These are phyloP conservation scores for Sesbania bispinosa DNA, from an alignment of 306 rosid species.

Conservation along the genomic window DNA sequence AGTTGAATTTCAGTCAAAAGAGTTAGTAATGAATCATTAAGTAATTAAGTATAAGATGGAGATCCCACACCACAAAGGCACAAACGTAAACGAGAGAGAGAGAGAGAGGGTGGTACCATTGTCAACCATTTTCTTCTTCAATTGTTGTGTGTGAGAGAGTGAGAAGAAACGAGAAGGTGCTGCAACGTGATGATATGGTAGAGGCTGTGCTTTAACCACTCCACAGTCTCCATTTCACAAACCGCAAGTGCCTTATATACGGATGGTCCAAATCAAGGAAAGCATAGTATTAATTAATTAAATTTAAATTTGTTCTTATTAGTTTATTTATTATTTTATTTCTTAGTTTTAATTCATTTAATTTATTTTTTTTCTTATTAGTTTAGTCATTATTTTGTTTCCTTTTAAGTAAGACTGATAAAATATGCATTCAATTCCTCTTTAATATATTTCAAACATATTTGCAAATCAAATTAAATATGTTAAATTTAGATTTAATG, in stretches of 20 bases:
- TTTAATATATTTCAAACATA: not conserved
- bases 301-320: too few species aligned
- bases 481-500: not conserved
- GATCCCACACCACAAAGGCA: too few species aligned
- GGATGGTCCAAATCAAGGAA: too few species aligned
- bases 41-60: not conserved
- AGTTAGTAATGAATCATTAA: not conserved
- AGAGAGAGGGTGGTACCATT: conserved; percentile 33
- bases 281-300: too few species aligned
- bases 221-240: not conserved
- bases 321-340: too few species aligned
- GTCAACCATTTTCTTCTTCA: conserved; percentile 45
- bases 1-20: not conserved
- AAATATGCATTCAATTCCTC: not conserved
- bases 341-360: not conserved
- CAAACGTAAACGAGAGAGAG: not conserved
- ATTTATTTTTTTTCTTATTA: not conserved
- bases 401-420: not conserved
- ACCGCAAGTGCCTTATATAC: not conserved
- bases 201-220: not conserved
- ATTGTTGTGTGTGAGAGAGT: not conserved
- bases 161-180: not conserved
- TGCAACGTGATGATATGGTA: not conserved
- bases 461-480: not conserved
- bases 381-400: not conserved